A percentile compares a stretch with the other conserved stretches of the same genome.
Evolutionary conservation across 257 asterid species (phyloP).

Genomic region (Avicennia marina): DNA sequence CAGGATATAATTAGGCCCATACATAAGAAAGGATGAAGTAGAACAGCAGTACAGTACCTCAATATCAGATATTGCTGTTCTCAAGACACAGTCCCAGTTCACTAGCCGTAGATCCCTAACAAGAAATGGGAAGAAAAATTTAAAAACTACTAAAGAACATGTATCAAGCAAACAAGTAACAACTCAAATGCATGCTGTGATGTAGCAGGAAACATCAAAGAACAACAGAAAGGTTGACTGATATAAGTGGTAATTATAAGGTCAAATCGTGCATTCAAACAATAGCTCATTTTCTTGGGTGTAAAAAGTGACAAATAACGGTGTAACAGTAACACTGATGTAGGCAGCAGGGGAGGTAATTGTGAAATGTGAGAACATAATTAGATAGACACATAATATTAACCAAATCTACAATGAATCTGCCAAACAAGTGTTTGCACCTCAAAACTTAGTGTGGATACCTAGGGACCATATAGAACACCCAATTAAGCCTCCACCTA

Average conservation of each 20-base stretch:
- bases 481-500: not conserved
- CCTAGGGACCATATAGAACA: not conserved
- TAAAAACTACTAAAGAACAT: not conserved
- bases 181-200: not conserved
- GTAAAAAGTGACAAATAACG: too few species aligned
- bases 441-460: constrained; percentile 6
- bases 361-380: too few species aligned
- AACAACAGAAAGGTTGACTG: too few species aligned
- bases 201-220: constrained; percentile 5
- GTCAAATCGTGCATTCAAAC: too few species aligned
- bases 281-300: too few species aligned
- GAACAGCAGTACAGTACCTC: constrained; percentile 48
- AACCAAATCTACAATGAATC: too few species aligned
- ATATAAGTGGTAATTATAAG: too few species aligned
- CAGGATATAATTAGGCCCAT: not conserved
- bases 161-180: constrained; percentile 7
- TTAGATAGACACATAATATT: too few species aligned
- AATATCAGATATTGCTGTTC: constrained; percentile 94
- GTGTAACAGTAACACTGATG: too few species aligned
- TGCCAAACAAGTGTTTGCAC: not conserved
- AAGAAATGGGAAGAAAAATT: constrained; percentile 9
- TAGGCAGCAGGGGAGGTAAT: too few species aligned
- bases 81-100: constrained; percentile 91
- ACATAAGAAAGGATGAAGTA: constrained; percentile 6
- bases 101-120: constrained; percentile 83